These are phyloP conservation scores for Claviceps quebecensis DNA, from an alignment of 2,329 filamentous ascomycete genomes.

Conservation along the genomic window DNA sequence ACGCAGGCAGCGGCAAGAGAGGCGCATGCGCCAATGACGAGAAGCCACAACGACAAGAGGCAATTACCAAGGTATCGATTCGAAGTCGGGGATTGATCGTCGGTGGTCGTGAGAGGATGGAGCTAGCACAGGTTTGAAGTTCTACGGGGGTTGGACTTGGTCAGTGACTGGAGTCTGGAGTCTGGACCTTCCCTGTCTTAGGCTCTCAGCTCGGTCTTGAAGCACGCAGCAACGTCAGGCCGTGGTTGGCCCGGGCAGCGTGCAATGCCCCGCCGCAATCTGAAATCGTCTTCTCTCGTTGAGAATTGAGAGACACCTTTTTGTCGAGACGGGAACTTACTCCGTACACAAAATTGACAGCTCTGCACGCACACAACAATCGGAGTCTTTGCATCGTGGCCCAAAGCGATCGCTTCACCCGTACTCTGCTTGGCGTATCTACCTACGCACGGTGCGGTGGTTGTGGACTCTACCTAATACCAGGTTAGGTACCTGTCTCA, in stretches of 20 bases:
- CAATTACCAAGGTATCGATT: slow-evolving; percentile 20
- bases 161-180: neutral
- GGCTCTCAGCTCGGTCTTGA: neutral
- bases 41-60: slow-evolving; percentile 7
- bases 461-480: too few relatives aligned
- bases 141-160: neutral
- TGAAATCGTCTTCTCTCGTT: neutral
- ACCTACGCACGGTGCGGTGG: too few relatives aligned
- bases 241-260: slow-evolving; percentile 19
- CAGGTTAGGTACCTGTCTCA: too few relatives aligned
- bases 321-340: too few relatives aligned
- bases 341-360: too few relatives aligned
- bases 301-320: too few relatives aligned
- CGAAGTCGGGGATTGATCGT: neutral
- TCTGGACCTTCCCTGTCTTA: neutral
- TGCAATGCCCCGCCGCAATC: neutral
- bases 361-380: too few relatives aligned
- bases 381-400: too few relatives aligned
- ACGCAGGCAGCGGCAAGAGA: neutral
- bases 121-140: neutral
- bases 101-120: neutral
- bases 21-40: slow-evolving; percentile 3
- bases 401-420: too few relatives aligned
- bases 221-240: neutral
- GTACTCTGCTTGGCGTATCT: too few relatives aligned